Base-by-base conservation (phyloP, 75 land plant genomes). In the Isoetes taiwanensis region DNA sequence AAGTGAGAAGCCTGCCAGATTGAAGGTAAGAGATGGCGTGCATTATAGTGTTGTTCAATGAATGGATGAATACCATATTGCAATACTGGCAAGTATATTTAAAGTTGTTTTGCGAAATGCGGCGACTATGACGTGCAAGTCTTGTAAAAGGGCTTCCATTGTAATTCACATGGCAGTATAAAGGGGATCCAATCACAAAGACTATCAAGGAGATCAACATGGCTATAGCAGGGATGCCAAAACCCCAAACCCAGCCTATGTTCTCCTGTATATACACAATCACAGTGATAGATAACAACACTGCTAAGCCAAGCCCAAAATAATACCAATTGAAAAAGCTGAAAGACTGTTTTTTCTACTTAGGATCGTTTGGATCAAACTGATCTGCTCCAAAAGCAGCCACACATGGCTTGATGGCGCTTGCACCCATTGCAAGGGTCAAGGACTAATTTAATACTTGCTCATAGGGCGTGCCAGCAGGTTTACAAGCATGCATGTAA, bases 281-380 rank as follows among this genome's bases (percentile, higher is more conserved):
- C 28, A 79, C 80, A 0, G 85, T 84, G 28, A 80, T 68, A 1
- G 85, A 82, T n/a, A 76, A 54, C 1, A 88, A 66, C 1, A 78
- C 72, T 0, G 80, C 67, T 6, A 65, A 41, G 0, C 84, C 81
- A 70, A 81, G 78, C 55, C 56, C 38, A 57, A 88, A 83, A 42
- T 77, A 84, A 50, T 78, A 88, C 85, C 88, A 84, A 63, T 88
- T 84, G 78, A 88, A 84, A 62, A 74, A 86, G 24, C 63, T 77
- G 79, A 78, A 81, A n/a, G 71, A 20, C 52, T 46, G 58, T 30
- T 59, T 72, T 53, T 54, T 65, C 62, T 80, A 69, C 5, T 65
- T 67, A 3, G 74, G 78, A 37, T 86, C 83, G n/a, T n/a, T n/a
- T n/a, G n/a, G n/a, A n/a, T n/a, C n/a, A n/a, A n/a, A n/a, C n/a